phyloP scores from a whole-genome alignment of 495 filamentous ascomycete genomes.

The Immersiella caudata region DNA sequence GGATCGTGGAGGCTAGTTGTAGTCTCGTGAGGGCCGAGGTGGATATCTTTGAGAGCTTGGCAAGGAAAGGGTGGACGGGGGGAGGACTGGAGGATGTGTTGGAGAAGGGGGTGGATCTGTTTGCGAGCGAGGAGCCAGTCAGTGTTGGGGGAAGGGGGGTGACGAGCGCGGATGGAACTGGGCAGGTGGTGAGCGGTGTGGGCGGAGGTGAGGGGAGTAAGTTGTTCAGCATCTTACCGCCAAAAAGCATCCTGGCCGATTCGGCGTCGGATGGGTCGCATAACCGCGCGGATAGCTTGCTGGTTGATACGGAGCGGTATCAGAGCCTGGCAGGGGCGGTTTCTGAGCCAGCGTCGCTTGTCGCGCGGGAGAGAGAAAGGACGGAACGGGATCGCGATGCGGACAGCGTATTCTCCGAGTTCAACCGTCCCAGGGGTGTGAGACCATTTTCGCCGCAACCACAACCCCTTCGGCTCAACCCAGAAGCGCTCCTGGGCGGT shows the following conservation, averaged over 20 bases:
- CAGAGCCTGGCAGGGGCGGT: conserved; percentile 54
- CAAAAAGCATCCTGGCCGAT: conserved; percentile 57
- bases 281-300: conserved; percentile 48
- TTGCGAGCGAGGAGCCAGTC: conserved; percentile 50
- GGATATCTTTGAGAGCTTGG: conserved; percentile 66
- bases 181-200: conserved; percentile 15
- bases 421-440: conserved; percentile 50
- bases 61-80: conserved; percentile 65
- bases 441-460: conserved; percentile 60
- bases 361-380: background rate
- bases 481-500: conserved; percentile 40
- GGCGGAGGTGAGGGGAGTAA: conserved; percentile 43
- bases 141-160: conserved; percentile 17
- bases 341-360: conserved; percentile 14
- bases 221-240: conserved; percentile 61
- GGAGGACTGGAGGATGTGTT: conserved; percentile 64
- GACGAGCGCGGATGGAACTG: conserved; percentile 23
- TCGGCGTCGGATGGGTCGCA: conserved; percentile 38
- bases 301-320: conserved; percentile 49
- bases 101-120: conserved; percentile 62
- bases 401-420: conserved; percentile 56
- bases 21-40: conserved; percentile 64
- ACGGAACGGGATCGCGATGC: conserved; percentile 39
- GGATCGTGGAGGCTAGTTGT: conserved; percentile 63
- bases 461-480: conserved; percentile 41